Evolutionary conservation across 2,329 filamentous ascomycete genomes (phyloP), one percentile per base, ranked within the genome.

Genomic region (Microdochium nivale): DNA sequence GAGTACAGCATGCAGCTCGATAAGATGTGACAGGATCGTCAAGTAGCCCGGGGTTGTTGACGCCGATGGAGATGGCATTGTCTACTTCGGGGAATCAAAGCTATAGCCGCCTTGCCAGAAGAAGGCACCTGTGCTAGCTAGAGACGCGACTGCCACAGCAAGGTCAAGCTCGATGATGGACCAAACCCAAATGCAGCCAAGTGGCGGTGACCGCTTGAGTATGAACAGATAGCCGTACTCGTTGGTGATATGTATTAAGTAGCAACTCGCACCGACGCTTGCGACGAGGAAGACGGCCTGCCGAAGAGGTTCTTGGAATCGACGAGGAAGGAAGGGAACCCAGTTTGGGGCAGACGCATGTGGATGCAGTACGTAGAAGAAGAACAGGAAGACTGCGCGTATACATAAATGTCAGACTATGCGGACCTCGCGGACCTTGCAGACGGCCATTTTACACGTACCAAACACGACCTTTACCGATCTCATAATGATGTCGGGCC

Each of bases 111-210:
- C 70, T 25, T 66, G 62, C 65, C 71, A 74, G 25, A 79, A 62
- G 56, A 76, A 84, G 3, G 57, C 63, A 1, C 60, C 72, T 1
- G 73, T 70, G 1, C 69, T 57, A 2, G 66, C 64, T 33, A 85
- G 63, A 57, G 81, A 85, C 13, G 68, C 58, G 1, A 85, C 70
- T 0, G 87, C 88, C 61, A 80, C 83, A 0, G 75, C 62, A 40
- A 95, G 72, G 51, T 89, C 79, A 70, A 96, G 78, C 71, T 99
- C 94, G 19, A 97, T 78, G 23, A 97, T 85, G 30, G 87, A 83
- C 90, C 92, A 97, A 3, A 97, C 79, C 91, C 92, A 97, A 19
- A 97, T 67, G 40, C 88, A 92, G 0, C 90, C 94, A 14, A 96
- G 67, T 4, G 90, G 84, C n/a, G 94, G 94, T 0, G 90, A 87